Conservation (phyloP, 1,284 basidiomycete genomes). For the Papiliotrema terrestris region DNA sequence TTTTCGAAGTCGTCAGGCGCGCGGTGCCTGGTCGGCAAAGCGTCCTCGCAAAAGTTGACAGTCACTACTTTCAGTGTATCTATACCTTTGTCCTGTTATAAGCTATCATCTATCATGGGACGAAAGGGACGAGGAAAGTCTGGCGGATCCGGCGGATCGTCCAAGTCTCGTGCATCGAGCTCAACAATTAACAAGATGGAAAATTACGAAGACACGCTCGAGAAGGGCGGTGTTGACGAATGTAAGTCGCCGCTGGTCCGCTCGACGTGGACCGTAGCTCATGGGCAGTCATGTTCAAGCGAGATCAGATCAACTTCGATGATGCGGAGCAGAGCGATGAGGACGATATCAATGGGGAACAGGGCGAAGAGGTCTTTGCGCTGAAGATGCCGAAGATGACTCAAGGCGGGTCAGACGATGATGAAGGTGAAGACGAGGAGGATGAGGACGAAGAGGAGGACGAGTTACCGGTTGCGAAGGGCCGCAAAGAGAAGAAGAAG, state of each 20-base stretch:
- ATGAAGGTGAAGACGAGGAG: conserved; percentile 41
- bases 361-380: conserved; percentile 64
- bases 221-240: conserved; percentile 49
- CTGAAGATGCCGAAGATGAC: conserved; percentile 17
- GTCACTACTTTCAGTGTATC: background rate
- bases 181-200: conserved; percentile 41
- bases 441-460: conserved; percentile 46
- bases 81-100: background rate
- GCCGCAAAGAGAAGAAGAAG: conserved; percentile 49
- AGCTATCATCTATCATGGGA: background rate
- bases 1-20: too few relatives aligned
- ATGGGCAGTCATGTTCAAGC: conserved; percentile 50
- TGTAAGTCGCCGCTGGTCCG: conserved; percentile 32
- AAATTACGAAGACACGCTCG: conserved; percentile 47
- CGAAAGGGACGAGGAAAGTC: conserved; percentile 7
- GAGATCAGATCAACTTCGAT: conserved; percentile 75
- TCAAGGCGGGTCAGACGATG: conserved; percentile 48
- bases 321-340: conserved; percentile 55
- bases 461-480: conserved; percentile 41
- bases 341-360: conserved; percentile 39
- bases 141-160: conserved; percentile 5
- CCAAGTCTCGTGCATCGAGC: conserved; percentile 19
- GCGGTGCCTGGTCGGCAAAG: too few relatives aligned
- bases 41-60: background rate
- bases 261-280: background rate